These are phyloP conservation scores for Limnanthes douglasii DNA, from an alignment of 345 rosid genomes.

Conservation along the genomic window DNA sequence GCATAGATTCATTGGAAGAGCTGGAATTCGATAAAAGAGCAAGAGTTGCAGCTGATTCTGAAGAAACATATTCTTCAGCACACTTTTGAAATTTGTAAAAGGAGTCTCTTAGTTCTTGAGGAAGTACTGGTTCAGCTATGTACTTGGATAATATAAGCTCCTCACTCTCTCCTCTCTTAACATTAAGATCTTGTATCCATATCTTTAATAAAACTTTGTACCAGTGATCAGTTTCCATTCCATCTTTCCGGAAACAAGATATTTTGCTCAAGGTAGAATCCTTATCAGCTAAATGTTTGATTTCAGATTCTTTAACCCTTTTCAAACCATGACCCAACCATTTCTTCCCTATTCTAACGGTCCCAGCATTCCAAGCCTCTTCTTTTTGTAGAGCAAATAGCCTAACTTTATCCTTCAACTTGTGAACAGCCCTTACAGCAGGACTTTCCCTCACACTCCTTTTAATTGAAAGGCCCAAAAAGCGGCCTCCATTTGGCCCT, in stretches of 20 bases:
- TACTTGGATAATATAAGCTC: conserved; percentile 53
- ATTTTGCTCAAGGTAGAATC: conserved; percentile 52
- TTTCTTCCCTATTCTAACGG: conserved; percentile 67
- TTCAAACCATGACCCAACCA: conserved; percentile 84
- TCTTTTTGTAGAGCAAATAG: conserved; percentile 58
- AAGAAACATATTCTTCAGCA: conserved; percentile 53
- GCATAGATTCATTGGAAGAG: conserved; percentile 15
- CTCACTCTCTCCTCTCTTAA: conserved; percentile 34
- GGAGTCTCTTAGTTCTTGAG: conserved; percentile 63
- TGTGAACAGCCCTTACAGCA: conserved; percentile 60
- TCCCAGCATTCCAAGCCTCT: conserved; percentile 71
- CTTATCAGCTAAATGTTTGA: conserved; percentile 52
- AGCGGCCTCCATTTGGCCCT: conserved; percentile 38
- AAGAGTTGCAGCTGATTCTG: conserved; percentile 50
- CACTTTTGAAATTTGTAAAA: conserved; percentile 46
- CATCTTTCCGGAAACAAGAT: conserved; percentile 58
- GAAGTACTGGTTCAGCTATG: conserved; percentile 61
- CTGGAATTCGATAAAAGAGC: conserved; percentile 39
- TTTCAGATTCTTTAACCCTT: conserved; percentile 91
- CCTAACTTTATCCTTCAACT: conserved; percentile 68
- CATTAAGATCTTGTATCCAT: conserved; percentile 60
- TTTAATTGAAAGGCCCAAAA: conserved; percentile 48
- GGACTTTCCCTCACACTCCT: conserved; percentile 46
- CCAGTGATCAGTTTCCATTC: conserved; percentile 96
- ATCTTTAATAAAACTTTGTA: conserved; percentile 49